These are phyloP conservation scores for Calamus simplicifolius DNA, from an alignment of 176 grass and related monocot species.

Conservation along the genomic window DNA sequence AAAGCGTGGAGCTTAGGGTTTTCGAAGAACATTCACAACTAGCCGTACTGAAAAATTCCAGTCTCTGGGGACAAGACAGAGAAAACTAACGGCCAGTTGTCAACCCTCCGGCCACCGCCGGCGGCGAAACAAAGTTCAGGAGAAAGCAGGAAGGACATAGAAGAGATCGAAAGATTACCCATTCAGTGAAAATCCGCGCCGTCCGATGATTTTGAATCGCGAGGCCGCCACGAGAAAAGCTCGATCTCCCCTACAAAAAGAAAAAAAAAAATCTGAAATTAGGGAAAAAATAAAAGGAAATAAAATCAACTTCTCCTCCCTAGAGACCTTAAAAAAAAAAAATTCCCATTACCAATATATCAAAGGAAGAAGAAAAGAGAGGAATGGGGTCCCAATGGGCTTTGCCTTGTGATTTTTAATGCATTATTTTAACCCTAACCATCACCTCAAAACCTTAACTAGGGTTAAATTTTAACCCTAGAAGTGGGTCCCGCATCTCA, in stretches of 20 bases:
- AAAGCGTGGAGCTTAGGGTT: background rate
- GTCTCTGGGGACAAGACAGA: background rate
- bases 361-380: background rate
- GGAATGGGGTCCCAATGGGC: background rate
- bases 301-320: background rate
- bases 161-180: conserved; percentile 10
- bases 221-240: background rate
- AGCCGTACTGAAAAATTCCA: no score
- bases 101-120: background rate
- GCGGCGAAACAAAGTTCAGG: background rate
- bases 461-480: conserved; percentile 15
- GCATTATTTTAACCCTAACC: background rate
- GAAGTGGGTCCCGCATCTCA: background rate
- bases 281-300: background rate
- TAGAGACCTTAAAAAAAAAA: background rate
- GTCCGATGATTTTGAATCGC: conserved; percentile 2
- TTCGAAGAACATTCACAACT: no score
- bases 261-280: conserved; percentile 1
- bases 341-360: conserved; percentile 6
- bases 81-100: conserved; percentile 8
- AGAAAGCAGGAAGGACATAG: background rate
- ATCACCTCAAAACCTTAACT: conserved; percentile 1
- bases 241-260: no score
- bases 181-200: background rate
- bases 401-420: background rate